Evolutionary conservation across 1,139 yeast genomes (phyloP), one percentile per base, ranked within the genome.

Genomic region (Zygoascus sp.): DNA sequence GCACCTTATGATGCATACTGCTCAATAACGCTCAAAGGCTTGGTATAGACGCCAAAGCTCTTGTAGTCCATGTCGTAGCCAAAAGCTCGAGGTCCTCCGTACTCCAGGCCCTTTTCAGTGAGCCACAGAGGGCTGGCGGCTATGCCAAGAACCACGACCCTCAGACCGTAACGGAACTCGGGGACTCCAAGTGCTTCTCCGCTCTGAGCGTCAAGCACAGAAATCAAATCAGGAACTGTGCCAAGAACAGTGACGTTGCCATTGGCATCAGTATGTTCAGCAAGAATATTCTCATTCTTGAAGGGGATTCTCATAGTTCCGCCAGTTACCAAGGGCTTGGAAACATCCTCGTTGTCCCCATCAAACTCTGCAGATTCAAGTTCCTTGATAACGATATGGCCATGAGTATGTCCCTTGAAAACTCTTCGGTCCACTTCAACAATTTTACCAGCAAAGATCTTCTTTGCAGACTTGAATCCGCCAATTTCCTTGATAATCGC

Each of bases 221-320:
- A 60, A 45, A 73, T 71, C 44, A 73, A 53, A 53, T 73, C 77
- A 3, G 77, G 77, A 20, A 73, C 76, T 1, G 74, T 64, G 13
- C 69, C 66, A n/a, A 70, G 60, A 30, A 55, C 59, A 40, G 63
- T 30, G 27, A n/a, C 15, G 55, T 61, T 34, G 15, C 52, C 57
- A 16, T 52, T 51, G 27, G 55, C 55, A 32, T 54, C 49, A 10
- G 27, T 23, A 22, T 27, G 40, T 40, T 51, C 62, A 13, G 70
- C 70, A 25, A 58, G 57, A 30, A 73, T 62, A 50, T 71, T 72
- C 55, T 72, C 76, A 50, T 73, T 72, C 53, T 72, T 71, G 63
- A 71, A 72, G 7, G 75, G 75, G 28, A 72, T 68, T 7, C 41
- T 41, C 9, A 45, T 39, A 5, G 39, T 15, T 2, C 35, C 35